Percentiles rank a stretch among this genome's conserved stretches.
Conservation (phyloP, 164 flowering plant species). For the Aristolochia fimbriata region DNA sequence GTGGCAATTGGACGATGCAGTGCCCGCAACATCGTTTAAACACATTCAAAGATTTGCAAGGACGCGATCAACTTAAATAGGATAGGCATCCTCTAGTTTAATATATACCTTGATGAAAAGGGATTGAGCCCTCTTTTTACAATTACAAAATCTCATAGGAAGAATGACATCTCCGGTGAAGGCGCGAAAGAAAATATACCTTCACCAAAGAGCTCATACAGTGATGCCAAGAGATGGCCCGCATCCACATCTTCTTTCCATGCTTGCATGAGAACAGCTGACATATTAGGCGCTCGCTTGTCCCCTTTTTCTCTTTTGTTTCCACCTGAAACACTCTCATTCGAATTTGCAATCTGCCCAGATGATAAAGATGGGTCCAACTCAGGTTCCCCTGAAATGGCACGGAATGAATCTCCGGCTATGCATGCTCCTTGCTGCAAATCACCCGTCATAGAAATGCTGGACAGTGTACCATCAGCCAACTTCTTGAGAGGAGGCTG, state of each 20-base stretch:
- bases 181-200: constrained; percentile 57
- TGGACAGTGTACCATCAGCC: constrained; percentile 36
- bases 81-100: too few species aligned
- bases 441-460: constrained; percentile 35
- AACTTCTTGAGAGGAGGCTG: constrained; percentile 67
- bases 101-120: too few species aligned
- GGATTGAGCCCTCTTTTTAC: neutral
- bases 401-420: constrained; percentile 33
- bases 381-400: constrained; percentile 24
- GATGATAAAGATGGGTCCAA: constrained; percentile 28
- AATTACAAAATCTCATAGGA: constrained; percentile 30
- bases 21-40: too few species aligned
- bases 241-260: constrained; percentile 68
- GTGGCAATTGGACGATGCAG: too few species aligned
- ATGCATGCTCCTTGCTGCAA: constrained; percentile 21
- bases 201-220: constrained; percentile 65
- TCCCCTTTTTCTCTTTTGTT: constrained; percentile 27
- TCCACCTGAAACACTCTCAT: constrained; percentile 24
- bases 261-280: constrained; percentile 44
- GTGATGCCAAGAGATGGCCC: constrained; percentile 42
- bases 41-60: too few species aligned
- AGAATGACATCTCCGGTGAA: constrained; percentile 45
- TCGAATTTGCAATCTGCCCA: constrained; percentile 18
- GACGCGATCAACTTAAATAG: too few species aligned
- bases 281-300: constrained; percentile 20